phyloP scores from a whole-genome alignment of 192 early-diverging fungal genomes.

The Rhizoclosmatium globosum region DNA sequence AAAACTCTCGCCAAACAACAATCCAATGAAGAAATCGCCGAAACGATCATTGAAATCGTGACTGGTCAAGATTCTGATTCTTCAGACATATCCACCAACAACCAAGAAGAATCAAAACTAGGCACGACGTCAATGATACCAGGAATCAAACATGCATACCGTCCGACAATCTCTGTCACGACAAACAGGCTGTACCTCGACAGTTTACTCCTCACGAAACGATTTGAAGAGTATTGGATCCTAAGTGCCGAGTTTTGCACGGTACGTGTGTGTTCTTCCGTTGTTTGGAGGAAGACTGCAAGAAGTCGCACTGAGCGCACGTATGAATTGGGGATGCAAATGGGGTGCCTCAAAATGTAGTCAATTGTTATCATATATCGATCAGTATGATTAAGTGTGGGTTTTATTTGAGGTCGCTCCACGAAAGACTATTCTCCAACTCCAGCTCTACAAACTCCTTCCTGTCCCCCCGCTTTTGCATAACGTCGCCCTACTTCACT shows the following conservation, averaged over 20 bases:
- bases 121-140: neutral
- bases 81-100: no score
- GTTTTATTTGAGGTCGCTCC: no score
- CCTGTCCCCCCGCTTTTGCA: no score
- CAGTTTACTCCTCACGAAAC: constrained; percentile 46
- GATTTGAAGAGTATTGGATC: constrained; percentile 56
- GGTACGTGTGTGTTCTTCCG: no score
- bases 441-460: no score
- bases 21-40: constrained; percentile 27
- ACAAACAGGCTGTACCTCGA: constrained; percentile 55
- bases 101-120: neutral
- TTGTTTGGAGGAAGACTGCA: no score
- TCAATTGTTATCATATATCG: constrained; percentile 35
- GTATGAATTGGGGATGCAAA: no score
- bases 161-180: constrained; percentile 52
- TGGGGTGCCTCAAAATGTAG: no score
- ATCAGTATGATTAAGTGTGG: no score
- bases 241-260: constrained; percentile 49
- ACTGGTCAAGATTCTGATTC: constrained; percentile 24
- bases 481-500: no score
- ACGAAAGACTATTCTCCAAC: no score
- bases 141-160: constrained; percentile 23
- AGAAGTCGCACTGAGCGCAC: no score
- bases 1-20: constrained; percentile 1
- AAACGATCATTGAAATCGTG: constrained; percentile 29